These are phyloP conservation scores for Sporodiniella umbellata DNA, from an alignment of 371 early-diverging fungal species.

Conservation along the genomic window DNA sequence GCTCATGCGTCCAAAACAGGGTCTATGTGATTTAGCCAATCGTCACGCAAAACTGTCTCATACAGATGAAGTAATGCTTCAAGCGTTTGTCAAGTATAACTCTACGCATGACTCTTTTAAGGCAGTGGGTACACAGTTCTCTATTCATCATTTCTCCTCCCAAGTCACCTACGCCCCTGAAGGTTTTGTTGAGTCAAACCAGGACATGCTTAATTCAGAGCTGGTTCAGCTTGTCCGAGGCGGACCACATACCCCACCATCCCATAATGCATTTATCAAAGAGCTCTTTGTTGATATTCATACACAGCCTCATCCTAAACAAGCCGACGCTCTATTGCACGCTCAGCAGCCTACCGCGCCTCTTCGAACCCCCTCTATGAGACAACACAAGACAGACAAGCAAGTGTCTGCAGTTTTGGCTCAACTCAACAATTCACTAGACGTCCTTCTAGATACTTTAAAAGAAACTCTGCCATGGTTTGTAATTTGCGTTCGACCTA, in stretches of 20 bases:
- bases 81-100: constrained; percentile 38
- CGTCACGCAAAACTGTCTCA: constrained; percentile 34
- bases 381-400: constrained; percentile 29
- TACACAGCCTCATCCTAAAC: constrained; percentile 62
- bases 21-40: constrained; percentile 60
- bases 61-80: constrained; percentile 39
- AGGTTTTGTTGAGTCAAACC: constrained; percentile 72
- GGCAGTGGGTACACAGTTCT: constrained; percentile 44
- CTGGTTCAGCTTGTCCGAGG: constrained; percentile 70
- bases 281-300: constrained; percentile 42
- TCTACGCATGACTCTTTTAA: constrained; percentile 44
- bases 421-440: constrained; percentile 72
- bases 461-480: constrained; percentile 89
- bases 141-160: constrained; percentile 79
- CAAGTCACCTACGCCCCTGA: constrained; percentile 73
- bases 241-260: constrained; percentile 30
- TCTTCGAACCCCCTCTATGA: constrained; percentile 46
- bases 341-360: constrained; percentile 60
- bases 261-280: constrained; percentile 48
- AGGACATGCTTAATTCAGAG: constrained; percentile 72
- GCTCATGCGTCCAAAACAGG: constrained; percentile 44
- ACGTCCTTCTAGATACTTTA: constrained; percentile 76
- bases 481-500: constrained; percentile 78
- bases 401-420: constrained; percentile 27
- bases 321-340: constrained; percentile 55